phyloP scores from a whole-genome alignment of 2,329 filamentous ascomycete species.

The Didymellaceae sp. region DNA sequence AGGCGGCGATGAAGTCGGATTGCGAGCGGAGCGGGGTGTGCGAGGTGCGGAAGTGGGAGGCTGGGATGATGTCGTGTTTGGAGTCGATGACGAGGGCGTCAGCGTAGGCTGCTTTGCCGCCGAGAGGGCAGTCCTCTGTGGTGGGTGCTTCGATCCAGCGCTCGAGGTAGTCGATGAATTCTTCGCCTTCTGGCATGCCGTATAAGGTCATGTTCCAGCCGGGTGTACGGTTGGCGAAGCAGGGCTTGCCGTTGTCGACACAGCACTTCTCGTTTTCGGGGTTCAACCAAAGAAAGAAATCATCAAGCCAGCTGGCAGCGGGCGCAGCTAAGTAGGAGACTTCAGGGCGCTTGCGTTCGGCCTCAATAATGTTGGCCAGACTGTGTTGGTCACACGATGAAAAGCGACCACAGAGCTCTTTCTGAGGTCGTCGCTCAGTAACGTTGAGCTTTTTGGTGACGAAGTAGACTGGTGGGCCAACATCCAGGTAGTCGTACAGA shows the following conservation, averaged over 20 bases:
- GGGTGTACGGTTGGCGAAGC: slow-evolving; percentile 78
- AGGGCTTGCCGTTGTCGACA: slow-evolving; percentile 66
- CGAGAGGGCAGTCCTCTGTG: slow-evolving; percentile 83
- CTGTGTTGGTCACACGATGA: slow-evolving; percentile 86
- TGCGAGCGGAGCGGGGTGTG: slow-evolving; percentile 89
- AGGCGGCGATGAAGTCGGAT: slow-evolving; percentile 89
- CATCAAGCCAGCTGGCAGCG: slow-evolving; percentile 94
- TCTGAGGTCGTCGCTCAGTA: slow-evolving; percentile 77
- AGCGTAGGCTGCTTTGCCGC: slow-evolving; percentile 85
- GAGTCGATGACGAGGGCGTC: slow-evolving; percentile 81
- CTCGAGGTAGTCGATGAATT: slow-evolving; percentile 85
- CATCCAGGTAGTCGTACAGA: slow-evolving; percentile 88
- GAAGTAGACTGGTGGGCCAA: slow-evolving; percentile 94
- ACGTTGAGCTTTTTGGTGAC: slow-evolving; percentile 83
- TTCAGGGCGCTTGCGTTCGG: slow-evolving; percentile 87
- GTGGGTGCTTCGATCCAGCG: slow-evolving; percentile 85
- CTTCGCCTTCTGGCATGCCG: slow-evolving; percentile 92
- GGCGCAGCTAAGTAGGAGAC: slow-evolving; percentile 88
- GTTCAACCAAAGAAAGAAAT: slow-evolving; percentile 97
- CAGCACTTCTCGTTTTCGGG: slow-evolving; percentile 73
- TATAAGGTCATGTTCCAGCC: slow-evolving; percentile 87
- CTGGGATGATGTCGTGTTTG: slow-evolving; percentile 70
- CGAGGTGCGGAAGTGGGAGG: slow-evolving; percentile 89
- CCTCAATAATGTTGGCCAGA: slow-evolving; percentile 87
- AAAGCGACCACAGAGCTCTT: slow-evolving; percentile 88